Evolutionary conservation across 352 stramenopile species (phyloP).

Genomic region (Phytophthora europaea): DNA sequence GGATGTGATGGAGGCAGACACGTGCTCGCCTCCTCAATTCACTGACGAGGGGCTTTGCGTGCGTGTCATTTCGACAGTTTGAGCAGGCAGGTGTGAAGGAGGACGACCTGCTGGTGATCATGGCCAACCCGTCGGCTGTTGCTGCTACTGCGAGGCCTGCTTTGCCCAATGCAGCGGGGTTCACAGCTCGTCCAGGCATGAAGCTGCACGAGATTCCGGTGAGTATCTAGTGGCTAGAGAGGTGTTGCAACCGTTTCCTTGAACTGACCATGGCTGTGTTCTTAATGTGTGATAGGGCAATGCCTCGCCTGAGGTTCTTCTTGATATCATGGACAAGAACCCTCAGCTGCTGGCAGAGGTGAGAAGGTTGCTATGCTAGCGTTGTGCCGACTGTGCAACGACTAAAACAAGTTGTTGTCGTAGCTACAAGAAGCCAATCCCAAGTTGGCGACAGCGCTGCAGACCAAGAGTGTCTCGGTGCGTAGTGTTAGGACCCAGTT

Average conservation of each 20-base stretch:
- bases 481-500: conserved; percentile 8
- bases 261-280: neutral
- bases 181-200: conserved; percentile 72
- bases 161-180: conserved; percentile 28
- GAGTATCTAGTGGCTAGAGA: neutral
- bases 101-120: conserved; percentile 80
- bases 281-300: conserved; percentile 38
- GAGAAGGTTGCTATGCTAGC: neutral
- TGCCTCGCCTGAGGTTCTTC: conserved; percentile 75
- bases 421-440: conserved; percentile 74
- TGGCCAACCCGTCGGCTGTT: conserved; percentile 45
- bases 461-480: conserved; percentile 78
- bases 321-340: conserved; percentile 90
- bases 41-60: conserved; percentile 7
- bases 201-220: conserved; percentile 85
- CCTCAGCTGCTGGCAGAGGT: conserved; percentile 76
- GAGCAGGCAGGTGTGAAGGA: conserved; percentile 74
- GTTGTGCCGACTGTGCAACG: neutral
- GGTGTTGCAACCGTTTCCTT: neutral
- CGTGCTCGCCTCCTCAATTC: neutral
- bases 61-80: conserved; percentile 55
- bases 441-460: conserved; percentile 69
- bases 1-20: neutral
- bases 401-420: neutral
- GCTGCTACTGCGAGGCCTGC: conserved; percentile 19